These are phyloP conservation scores for Nicotiana paniculata DNA, from an alignment of 257 asterid species.

Conservation along the genomic window DNA sequence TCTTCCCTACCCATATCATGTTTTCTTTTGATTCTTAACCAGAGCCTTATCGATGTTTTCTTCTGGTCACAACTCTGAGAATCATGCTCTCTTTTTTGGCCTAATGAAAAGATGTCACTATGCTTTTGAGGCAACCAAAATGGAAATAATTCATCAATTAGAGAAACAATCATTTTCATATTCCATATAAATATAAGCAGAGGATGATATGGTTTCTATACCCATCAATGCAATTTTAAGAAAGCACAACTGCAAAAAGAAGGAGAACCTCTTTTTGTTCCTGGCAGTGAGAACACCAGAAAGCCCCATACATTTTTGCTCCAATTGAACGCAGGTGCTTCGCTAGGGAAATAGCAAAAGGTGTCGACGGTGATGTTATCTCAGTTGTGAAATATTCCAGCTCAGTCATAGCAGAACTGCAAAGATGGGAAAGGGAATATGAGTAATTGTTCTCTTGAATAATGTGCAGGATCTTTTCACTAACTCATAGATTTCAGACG, in stretches of 20 bases:
- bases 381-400: slow-evolving; percentile 50
- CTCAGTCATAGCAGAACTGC: slow-evolving; percentile 51
- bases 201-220: not conserved
- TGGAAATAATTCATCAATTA: not conserved
- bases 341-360: slow-evolving; percentile 79
- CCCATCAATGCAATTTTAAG: slow-evolving; percentile 2
- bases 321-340: slow-evolving; percentile 67
- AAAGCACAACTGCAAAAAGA: slow-evolving; percentile 2
- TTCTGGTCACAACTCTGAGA: too few species aligned
- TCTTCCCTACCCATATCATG: not conserved
- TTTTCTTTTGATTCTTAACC: not conserved
- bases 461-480: not conserved
- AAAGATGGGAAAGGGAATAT: slow-evolving; percentile 5
- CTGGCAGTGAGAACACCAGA: slow-evolving; percentile 93
- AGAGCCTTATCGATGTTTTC: not conserved
- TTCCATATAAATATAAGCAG: not conserved
- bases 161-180: not conserved
- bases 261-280: slow-evolving; percentile 72
- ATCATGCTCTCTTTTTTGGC: not conserved
- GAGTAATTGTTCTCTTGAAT: not conserved
- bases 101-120: not conserved
- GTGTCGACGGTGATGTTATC: slow-evolving; percentile 63
- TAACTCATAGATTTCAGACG: not conserved
- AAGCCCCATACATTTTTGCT: slow-evolving; percentile 87
- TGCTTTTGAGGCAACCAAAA: not conserved